Evolutionary conservation across 257 asterid genomes (phyloP).

Genomic region (Linaria vulgaris): DNA sequence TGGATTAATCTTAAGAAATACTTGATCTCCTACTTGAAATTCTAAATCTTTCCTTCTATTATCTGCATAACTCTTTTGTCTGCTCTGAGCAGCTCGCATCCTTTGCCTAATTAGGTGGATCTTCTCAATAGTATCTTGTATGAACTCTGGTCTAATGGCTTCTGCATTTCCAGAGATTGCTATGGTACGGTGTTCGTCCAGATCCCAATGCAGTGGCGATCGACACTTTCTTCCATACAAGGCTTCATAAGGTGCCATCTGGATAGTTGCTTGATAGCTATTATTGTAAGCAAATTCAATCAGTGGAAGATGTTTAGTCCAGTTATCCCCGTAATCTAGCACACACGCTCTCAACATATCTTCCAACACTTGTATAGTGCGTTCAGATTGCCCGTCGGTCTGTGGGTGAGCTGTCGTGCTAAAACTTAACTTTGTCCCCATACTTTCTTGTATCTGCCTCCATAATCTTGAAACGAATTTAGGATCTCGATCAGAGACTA

Average conservation of each 20-base stretch:
- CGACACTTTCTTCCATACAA: constrained; percentile 11
- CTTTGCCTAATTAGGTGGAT: not conserved
- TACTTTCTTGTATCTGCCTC: not conserved
- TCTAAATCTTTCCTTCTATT: not conserved
- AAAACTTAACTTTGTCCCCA: not conserved
- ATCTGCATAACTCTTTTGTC: not conserved
- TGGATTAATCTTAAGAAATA: not conserved
- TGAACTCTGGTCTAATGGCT: no score
- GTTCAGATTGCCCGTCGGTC: constrained; percentile 1
- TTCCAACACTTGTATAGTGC: not conserved
- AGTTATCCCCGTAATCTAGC: not conserved
- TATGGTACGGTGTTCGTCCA: not conserved
- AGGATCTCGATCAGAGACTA: no score
- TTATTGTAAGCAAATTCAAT: constrained; percentile 4
- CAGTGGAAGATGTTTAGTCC: not conserved
- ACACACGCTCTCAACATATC: constrained; percentile 8
- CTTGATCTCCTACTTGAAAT: not conserved
- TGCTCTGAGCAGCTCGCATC: not conserved
- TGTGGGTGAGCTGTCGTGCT: not conserved
- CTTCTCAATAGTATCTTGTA: not conserved
- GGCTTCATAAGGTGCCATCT: constrained; percentile 9
- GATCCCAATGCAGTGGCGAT: not conserved
- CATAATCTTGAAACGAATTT: no score
- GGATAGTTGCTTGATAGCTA: not conserved
- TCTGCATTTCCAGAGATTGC: no score